Conservation (phyloP, 73 alveolate genomes). For the Symbiodinium pilosum region DNA sequence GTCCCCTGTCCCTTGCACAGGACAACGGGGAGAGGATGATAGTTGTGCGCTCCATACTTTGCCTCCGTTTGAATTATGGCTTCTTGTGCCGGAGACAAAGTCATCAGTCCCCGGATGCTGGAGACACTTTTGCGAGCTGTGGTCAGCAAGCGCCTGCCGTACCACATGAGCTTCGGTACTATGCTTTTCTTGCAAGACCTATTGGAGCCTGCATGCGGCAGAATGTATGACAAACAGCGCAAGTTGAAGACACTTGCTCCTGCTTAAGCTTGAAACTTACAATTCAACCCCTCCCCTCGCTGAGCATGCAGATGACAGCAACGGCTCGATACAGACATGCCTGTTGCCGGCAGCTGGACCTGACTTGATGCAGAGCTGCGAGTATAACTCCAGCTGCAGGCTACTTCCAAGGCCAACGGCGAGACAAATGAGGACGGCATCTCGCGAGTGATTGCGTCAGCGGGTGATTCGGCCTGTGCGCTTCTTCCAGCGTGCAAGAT, state of each 20-base stretch:
- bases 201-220: neutral
- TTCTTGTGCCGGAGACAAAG: slow-evolving; percentile 36
- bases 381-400: neutral
- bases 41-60: slow-evolving; percentile 97
- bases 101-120: neutral
- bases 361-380: neutral
- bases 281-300: too few species aligned
- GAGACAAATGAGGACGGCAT: slow-evolving; percentile 75
- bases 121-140: neutral
- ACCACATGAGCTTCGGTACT: neutral
- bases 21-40: slow-evolving; percentile 98
- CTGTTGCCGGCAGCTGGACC: neutral
- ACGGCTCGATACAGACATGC: too few species aligned
- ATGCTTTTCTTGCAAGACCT: neutral
- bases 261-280: too few species aligned
- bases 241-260: neutral
- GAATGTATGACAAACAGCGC: neutral
- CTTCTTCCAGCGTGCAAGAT: neutral
- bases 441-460: slow-evolving; percentile 56
- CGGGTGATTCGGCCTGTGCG: slow-evolving; percentile 73
- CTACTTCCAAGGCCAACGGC: neutral
- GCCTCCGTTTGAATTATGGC: slow-evolving; percentile 42
- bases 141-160: neutral
- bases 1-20: slow-evolving; percentile 95
- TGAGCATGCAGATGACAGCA: too few species aligned